Percentiles rank a stretch among this genome's conserved stretches.
Evolutionary conservation across 768 basidiomycete species (phyloP).

Genomic region (Leccinellum albellum): DNA sequence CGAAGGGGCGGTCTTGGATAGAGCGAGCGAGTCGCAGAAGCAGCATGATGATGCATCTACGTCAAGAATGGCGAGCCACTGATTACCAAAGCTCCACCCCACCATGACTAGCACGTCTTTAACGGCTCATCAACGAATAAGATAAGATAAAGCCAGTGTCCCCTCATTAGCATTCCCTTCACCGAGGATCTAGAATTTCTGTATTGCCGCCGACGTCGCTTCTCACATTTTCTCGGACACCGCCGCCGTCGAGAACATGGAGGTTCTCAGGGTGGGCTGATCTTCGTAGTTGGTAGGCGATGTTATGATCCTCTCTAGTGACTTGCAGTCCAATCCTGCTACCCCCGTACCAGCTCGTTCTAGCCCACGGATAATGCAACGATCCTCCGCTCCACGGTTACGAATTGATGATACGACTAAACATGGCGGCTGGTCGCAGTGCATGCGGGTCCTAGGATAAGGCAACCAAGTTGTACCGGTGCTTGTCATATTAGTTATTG

Average conservation of each 20-base stretch:
- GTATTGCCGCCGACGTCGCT: neutral
- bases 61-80: neutral
- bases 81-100: neutral
- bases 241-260: neutral
- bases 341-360: constrained; percentile 27
- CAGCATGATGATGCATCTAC: neutral
- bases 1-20: neutral
- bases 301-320: neutral
- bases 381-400: neutral
- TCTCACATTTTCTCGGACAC: neutral
- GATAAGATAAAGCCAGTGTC: neutral
- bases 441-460: constrained; percentile 88
- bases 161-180: neutral
- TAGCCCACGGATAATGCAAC: constrained; percentile 61
- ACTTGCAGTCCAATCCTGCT: neutral
- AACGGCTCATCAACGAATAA: neutral
- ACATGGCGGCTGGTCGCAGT: constrained; percentile 76
- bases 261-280: neutral
- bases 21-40: too few relatives aligned
- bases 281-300: neutral
- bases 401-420: constrained; percentile 62
- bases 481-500: constrained; percentile 80
- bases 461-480: constrained; percentile 84
- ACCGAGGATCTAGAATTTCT: neutral
- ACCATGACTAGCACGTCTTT: too few relatives aligned